These are phyloP conservation scores for Tricholoma sp. DNA, from an alignment of 768 basidiomycete species.

Conservation along the genomic window DNA sequence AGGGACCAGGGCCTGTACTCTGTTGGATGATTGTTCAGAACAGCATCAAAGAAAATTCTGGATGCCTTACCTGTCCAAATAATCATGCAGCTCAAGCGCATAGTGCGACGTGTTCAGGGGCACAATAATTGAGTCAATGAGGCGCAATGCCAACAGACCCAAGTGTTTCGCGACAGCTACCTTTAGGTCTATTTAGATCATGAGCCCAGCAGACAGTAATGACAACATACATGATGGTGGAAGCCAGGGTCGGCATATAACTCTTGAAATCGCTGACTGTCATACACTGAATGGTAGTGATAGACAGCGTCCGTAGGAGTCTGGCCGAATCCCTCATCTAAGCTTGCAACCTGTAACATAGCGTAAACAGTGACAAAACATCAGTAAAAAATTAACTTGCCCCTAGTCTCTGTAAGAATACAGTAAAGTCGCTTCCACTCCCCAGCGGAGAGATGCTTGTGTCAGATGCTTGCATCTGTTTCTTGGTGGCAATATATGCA, in stretches of 20 bases:
- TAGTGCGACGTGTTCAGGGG: conserved; percentile 80
- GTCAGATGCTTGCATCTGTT: conserved; percentile 24
- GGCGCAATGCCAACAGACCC: conserved; percentile 57
- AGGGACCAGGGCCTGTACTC: conserved; percentile 46
- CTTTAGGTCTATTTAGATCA: conserved; percentile 22
- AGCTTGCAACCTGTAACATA: conserved; percentile 33
- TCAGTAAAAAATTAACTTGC: conserved; percentile 20
- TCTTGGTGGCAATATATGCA: conserved; percentile 33
- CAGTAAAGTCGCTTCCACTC: conserved; percentile 87
- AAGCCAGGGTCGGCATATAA: conserved; percentile 74
- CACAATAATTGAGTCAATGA: conserved; percentile 59
- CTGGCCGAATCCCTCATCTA: conserved; percentile 35
- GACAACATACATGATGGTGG: conserved; percentile 54
- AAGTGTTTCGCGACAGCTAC: conserved; percentile 64
- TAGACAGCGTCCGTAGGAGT: conserved; percentile 57
- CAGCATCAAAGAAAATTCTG: neutral
- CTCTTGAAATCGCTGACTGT: conserved; percentile 69
- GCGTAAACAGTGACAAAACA: neutral
- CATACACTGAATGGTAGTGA: conserved; percentile 78
- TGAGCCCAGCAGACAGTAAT: neutral
- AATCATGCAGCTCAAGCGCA: conserved; percentile 56
- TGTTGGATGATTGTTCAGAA: conserved; percentile 15
- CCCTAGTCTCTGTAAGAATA: conserved; percentile 78
- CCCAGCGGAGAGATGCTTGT: conserved; percentile 60
- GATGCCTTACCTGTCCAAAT: conserved; percentile 49